phyloP scores from a whole-genome alignment of 2,329 filamentous ascomycete genomes.

The Ramichloridium luteum region DNA sequence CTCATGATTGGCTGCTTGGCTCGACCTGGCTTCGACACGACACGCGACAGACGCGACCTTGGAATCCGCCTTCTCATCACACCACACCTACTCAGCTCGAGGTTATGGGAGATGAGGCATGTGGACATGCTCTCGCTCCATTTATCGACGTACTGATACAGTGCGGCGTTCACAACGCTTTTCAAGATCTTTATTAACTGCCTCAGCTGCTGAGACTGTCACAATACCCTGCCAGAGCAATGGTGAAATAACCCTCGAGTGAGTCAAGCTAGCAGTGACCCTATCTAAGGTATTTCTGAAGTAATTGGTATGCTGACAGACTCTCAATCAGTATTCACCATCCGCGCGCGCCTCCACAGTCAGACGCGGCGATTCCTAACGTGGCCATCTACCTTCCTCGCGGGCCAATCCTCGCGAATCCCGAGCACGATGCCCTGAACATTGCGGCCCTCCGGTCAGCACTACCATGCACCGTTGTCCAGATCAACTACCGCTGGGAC shows the following conservation, averaged over 20 bases:
- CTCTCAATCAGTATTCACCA: slow-evolving; percentile 11
- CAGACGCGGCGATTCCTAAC: slow-evolving; percentile 4
- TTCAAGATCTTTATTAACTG: too few relatives aligned
- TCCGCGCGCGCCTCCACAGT: slow-evolving; percentile 18
- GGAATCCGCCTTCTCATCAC: too few relatives aligned
- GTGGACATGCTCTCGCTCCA: background rate
- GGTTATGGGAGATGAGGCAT: too few relatives aligned
- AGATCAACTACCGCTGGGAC: slow-evolving; percentile 35
- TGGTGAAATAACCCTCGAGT: slow-evolving; percentile 32
- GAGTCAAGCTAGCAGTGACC: slow-evolving; percentile 4
- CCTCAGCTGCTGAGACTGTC: slow-evolving; percentile 11
- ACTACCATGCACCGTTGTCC: slow-evolving; percentile 30
- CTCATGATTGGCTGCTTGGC: too few relatives aligned
- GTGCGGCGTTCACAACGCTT: slow-evolving; percentile 1
- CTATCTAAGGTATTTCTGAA: background rate
- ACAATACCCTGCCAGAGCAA: slow-evolving; percentile 31
- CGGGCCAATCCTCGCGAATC: slow-evolving; percentile 26
- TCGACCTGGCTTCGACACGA: too few relatives aligned
- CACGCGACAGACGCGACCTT: too few relatives aligned
- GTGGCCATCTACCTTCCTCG: slow-evolving; percentile 32
- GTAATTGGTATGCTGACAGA: slow-evolving; percentile 2
- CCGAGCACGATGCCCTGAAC: slow-evolving; percentile 22
- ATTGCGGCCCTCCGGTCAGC: slow-evolving; percentile 24
- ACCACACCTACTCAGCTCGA: too few relatives aligned
- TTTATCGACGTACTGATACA: background rate